Evolutionary conservation across 176 grass and related monocot genomes (phyloP).

Genomic region (Zoysia pacifica): DNA sequence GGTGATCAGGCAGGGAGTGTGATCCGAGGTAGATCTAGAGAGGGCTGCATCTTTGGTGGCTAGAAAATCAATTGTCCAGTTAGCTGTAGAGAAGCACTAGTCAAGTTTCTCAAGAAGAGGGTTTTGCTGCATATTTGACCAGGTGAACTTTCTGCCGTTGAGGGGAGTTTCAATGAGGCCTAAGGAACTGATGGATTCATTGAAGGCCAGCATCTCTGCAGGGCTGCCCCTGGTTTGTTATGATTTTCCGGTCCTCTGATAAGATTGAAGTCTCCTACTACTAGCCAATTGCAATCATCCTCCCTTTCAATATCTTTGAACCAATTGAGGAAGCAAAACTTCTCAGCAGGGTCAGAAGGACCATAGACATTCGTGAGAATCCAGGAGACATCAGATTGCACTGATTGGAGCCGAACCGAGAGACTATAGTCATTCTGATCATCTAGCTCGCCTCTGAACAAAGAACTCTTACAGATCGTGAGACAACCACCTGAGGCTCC

Average conservation of each 20-base stretch:
- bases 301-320: background rate
- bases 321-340: background rate
- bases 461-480: no score
- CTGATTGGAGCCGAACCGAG: fast-evolving
- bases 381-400: fast-evolving
- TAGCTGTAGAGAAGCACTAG: background rate
- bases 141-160: background rate
- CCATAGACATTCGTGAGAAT: background rate
- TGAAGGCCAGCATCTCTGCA: background rate
- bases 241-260: background rate
- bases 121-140: background rate
- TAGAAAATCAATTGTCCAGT: background rate
- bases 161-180: background rate
- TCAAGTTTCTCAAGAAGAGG: background rate
- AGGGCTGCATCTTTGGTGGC: no score
- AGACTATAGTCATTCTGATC: background rate
- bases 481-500: background rate
- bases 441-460: no score
- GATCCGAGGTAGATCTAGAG: no score
- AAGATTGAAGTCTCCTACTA: background rate
- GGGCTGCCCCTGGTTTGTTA: background rate
- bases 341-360: fast-evolving
- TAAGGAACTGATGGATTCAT: background rate
- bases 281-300: background rate
- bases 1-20: no score